Base-by-base conservation (phyloP, 1,139 yeast species). In the Debaryomycetaceae sp. region DNA sequence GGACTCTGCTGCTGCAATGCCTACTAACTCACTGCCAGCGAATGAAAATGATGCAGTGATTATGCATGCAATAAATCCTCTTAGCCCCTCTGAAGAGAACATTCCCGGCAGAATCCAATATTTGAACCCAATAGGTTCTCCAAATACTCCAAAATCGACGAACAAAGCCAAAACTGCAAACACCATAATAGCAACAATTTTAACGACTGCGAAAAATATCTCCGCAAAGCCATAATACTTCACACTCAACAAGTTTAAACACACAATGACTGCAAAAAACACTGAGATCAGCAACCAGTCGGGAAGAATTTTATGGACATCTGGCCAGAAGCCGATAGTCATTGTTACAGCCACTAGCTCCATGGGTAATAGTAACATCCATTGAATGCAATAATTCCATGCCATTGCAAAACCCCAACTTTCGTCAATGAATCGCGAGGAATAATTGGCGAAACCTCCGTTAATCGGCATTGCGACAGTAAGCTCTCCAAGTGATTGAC, bases 61-160 rank as follows among this genome's bases (percentile, higher is more conserved):
- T 13, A 62, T 46, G 17, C 58, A 59, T 37, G 53, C 55, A 40
- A 63, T 58, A 44, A 60, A 46, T 34, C 61, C 60, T 44, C 62
- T 58, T 45, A 63, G 62, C 6, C 50, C 50, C 4, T 52, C 48
- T 47, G 65, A 62, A 43, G 67, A 65, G 49, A 65, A 49, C 4
- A 68, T 67, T 5, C 71, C 47, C 5, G 73, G 73, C 30, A 49
- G 44, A 35, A 57, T 67, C 70, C 71, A 68, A 44, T 66, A 56
- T 24, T 42, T 52, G 6, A 66, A 72, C 4, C 73, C 73, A 43
- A 67, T 64, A 2, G 60, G 60, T 36, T 54, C 56, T 5, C 54
- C 50, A 7, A 70, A 68, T 6, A 64, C 65, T 27, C 72, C 73
- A 24, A 70, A 68, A 34, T 61, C 48, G n/a, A 65, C 67, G 35